Evolutionary conservation across 2,329 filamentous ascomycete species (phyloP), one percentile per base, ranked within the genome.

Genomic region (Scedosporium dehoogii): DNA sequence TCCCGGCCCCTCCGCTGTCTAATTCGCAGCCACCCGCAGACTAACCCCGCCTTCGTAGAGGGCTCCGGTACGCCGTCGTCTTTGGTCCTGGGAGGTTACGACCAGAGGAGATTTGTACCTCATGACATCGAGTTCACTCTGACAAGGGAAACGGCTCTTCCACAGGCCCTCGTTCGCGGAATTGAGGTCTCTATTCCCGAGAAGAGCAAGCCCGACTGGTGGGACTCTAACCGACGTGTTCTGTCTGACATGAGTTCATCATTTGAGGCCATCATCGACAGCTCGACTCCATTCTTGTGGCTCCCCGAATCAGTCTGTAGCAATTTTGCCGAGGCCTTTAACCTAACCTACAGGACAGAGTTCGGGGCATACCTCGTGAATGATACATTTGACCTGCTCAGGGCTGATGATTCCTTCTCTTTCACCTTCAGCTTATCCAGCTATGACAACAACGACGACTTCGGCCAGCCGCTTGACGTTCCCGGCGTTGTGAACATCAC

Each of bases 51-150:
- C 33, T 14, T 38, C 10, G 33, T 38, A 78, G 72, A 70, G 69
- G 69, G 75, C 25, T 69, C 67, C 38, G 78, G 79, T 58, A 74
- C 75, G 7, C 79, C 81, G 9, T 78, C 79, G 44, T 86, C 85
- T 33, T 72, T 91, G 56, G 89, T 85, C 0, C 74, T 92, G 9
- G 89, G 89, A 23, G 74, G 89, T 29, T 90, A 87, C 69, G 89
- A 91, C 69, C 72, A 78, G 12, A 80, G 82, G 53, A 81, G 86
- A 53, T 85, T 89, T 63, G 75, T 83, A 38, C 74, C 79, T 1
- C 88, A 91, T 70, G 75, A 85, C 61, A 76, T 79, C 12, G 77
- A 77, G 1, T 91, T 91, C 70, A 79, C 75, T 57, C 71, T 86
- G n/a, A 76, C 79, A 44, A 75, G 84, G 53, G 75, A 78, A 16